These are phyloP conservation scores for Umbelopsis vinacea DNA, from an alignment of 192 early-diverging fungal genomes.

Conservation along the genomic window DNA sequence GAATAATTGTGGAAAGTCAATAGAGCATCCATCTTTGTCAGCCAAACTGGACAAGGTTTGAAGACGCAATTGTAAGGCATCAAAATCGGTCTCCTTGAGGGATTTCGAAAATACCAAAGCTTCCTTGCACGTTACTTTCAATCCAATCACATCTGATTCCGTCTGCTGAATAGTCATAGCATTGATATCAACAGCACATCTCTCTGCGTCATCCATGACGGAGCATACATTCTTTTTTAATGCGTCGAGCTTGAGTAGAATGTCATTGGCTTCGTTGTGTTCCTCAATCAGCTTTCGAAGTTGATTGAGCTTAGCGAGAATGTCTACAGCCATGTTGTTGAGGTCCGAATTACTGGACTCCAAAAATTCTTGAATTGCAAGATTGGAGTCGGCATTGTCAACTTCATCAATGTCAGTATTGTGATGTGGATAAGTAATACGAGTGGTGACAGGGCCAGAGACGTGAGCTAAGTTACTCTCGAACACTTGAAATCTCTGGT, in stretches of 20 bases:
- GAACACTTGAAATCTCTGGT: constrained; percentile 16
- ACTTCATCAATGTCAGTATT: constrained; percentile 7
- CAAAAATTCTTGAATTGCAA: constrained; percentile 5
- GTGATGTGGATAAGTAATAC: constrained; percentile 27
- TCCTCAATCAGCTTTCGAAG: constrained; percentile 27
- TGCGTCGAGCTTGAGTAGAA: constrained; percentile 9
- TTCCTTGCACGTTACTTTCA: constrained; percentile 17
- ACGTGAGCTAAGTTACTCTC: constrained; percentile 27
- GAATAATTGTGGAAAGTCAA: neutral
- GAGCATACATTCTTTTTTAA: constrained; percentile 19
- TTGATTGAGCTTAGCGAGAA: constrained; percentile 11
- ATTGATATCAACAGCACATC: constrained; percentile 4
- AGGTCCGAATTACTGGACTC: constrained; percentile 13
- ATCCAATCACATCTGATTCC: constrained; percentile 21
- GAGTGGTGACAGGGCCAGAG: constrained; percentile 8
- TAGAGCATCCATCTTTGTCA: neutral
- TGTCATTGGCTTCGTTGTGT: constrained; percentile 24
- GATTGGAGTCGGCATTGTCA: constrained; percentile 26
- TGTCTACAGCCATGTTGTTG: constrained; percentile 5
- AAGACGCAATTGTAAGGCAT: constrained; percentile 17
- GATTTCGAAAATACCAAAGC: neutral
- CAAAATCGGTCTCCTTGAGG: constrained; percentile 24
- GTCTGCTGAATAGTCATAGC: neutral
- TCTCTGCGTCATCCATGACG: constrained; percentile 2
- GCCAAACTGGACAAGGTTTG: neutral